Conservation (phyloP, 768 basidiomycete species). For the Imleria badia region DNA sequence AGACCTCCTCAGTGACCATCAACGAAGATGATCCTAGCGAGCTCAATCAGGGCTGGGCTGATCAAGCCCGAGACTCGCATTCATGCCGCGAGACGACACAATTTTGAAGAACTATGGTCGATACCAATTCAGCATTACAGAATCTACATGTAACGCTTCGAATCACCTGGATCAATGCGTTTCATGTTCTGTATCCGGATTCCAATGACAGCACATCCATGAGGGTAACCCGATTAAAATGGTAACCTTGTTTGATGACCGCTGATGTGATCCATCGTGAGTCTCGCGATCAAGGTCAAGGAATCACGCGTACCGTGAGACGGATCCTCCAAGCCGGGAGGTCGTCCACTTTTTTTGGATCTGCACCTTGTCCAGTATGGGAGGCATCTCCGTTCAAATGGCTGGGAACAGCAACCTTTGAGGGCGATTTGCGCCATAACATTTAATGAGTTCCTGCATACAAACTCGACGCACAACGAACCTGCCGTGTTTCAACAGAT, state of each 20-base stretch:
- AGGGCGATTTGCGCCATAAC: neutral
- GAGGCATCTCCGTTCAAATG: neutral
- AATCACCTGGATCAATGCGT: neutral
- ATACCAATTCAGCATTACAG: neutral
- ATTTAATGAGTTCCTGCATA: neutral
- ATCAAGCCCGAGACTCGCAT: neutral
- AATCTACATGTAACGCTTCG: neutral
- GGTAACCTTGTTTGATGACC: neutral
- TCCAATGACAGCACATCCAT: conserved; percentile 1
- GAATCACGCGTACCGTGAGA: neutral
- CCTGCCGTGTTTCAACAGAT: neutral
- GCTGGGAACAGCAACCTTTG: neutral
- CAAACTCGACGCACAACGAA: neutral
- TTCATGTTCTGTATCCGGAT: neutral
- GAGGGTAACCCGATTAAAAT: neutral
- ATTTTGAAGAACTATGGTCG: neutral
- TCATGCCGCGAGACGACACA: neutral
- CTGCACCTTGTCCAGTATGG: neutral
- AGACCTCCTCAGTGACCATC: neutral
- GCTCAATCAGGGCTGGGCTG: neutral
- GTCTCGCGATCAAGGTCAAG: too few species aligned
- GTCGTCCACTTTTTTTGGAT: neutral
- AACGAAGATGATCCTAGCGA: neutral
- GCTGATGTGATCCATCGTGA: neutral
- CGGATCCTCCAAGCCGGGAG: neutral